Base-by-base conservation (phyloP, 768 basidiomycete species). In the Cystofilobasidium bisporidii region DNA sequence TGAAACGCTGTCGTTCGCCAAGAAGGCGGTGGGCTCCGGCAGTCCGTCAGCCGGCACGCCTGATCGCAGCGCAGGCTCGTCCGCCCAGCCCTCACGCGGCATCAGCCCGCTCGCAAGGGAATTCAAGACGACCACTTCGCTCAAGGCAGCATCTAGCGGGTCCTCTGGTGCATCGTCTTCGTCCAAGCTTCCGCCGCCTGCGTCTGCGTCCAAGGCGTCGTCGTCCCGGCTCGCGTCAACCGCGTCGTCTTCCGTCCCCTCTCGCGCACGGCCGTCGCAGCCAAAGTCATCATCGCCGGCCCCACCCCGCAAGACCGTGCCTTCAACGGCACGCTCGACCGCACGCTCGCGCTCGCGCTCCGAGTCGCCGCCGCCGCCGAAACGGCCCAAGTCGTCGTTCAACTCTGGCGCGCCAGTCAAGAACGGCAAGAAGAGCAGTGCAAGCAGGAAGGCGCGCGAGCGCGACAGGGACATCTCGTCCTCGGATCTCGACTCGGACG, bases 401-500 rank as follows among this genome's bases (percentile, higher is more conserved):
- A 45, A 61, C 40, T 43, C 38, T 1, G 40, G 60, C 30, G 28
- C 36, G 45, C 40, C 36, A 12, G 17, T 14, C 30, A 61, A 61
- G 45, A 8, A 36, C 12, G 32, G 22, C n/a, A 40, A 36, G 60
- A 41, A 41, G 33, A 36, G 6, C 36, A 36, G 36, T 12, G 36
- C 36, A 5, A 36, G 36, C 36, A 5, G 36, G 20, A 43, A 45
- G 60, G 20, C 60, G 1, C 60, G 60, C 8, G 20, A 43, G 2
- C 36, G 57, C 24, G 15, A 32, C 28, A 66, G 60, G 2, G 40
- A 41, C 24, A 43, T 61, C 38, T 61, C 60, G 18, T 61, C 60
- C 17, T 61, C 60, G 17, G 60, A 61, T 2, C 30, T 61, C 2
- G 60, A 61, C 26, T 41, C 60, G 45, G 60, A 61, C 36, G 40